These are phyloP conservation scores for Trametes elegans DNA, from an alignment of 768 basidiomycete species.

Conservation along the genomic window DNA sequence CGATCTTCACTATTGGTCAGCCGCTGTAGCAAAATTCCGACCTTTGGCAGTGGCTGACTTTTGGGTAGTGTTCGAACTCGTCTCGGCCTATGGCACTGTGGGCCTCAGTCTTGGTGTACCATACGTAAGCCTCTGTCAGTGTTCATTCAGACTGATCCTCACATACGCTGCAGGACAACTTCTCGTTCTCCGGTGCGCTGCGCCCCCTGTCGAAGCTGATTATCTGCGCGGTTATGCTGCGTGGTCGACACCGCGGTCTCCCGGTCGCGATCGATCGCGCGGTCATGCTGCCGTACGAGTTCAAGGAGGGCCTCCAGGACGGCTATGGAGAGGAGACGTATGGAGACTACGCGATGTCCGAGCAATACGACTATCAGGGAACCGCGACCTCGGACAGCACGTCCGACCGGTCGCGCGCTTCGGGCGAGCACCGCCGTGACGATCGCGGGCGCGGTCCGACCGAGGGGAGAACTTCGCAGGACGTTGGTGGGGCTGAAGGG, in stretches of 20 bases:
- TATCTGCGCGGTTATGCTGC: conserved; percentile 85
- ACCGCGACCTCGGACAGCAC: too few relatives aligned
- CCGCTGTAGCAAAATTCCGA: too few relatives aligned
- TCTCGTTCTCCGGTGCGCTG: conserved; percentile 78
- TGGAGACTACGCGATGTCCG: conserved; percentile 6
- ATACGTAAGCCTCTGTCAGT: conserved; percentile 49
- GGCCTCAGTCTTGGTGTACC: conserved; percentile 89
- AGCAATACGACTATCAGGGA: too few relatives aligned
- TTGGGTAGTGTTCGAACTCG: conserved; percentile 73
- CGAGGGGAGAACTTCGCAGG: too few relatives aligned
- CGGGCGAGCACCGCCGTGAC: too few relatives aligned
- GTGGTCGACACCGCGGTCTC: conserved; percentile 87
- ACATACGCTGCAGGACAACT: conserved; percentile 56
- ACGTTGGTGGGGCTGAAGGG: too few relatives aligned
- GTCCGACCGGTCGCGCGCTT: too few relatives aligned
- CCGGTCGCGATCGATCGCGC: conserved; percentile 89
- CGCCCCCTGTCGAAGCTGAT: conserved; percentile 84
- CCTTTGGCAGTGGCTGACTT: too few relatives aligned
- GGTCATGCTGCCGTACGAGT: conserved; percentile 62
- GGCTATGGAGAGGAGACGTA: conserved; percentile 4
- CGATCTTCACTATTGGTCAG: conserved; percentile 76
- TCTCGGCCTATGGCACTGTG: conserved; percentile 86
- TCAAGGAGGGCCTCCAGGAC: conserved; percentile 18
- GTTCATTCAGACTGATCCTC: conserved; percentile 1
- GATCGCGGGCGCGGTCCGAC: too few relatives aligned